A percentile compares a stretch with the other conserved stretches of the same genome.
phyloP scores from a whole-genome alignment of 306 rosid species.

The Pachyrhizus erosus region DNA sequence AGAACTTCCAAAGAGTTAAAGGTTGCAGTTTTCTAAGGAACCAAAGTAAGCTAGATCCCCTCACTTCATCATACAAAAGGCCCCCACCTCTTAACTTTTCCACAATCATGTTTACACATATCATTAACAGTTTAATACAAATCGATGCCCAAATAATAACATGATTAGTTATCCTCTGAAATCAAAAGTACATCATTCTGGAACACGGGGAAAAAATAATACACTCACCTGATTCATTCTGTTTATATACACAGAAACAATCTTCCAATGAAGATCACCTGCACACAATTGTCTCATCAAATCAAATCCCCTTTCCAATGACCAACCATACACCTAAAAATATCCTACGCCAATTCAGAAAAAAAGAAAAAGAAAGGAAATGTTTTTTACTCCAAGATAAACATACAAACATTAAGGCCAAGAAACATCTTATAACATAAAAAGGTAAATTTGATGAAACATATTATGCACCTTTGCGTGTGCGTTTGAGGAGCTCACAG shows the following conservation, averaged over 20 bases:
- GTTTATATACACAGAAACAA: constrained; percentile 88
- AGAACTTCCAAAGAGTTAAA: constrained; percentile 52
- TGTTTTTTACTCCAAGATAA: not conserved
- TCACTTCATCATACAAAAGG: constrained; percentile 49
- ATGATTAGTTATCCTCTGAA: not conserved
- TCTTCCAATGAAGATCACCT: constrained; percentile 99
- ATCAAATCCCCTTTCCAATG: not conserved
- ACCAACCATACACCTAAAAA: not conserved
- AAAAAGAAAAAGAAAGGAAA: not conserved
- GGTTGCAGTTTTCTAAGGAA: constrained; percentile 42
- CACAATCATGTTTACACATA: constrained; percentile 47
- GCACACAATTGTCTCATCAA: constrained; percentile 41
- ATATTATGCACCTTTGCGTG: constrained; percentile 69
- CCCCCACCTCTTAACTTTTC: constrained; percentile 46
- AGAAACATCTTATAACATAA: no score
- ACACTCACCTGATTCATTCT: constrained; percentile 71
- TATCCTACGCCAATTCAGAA: not conserved
- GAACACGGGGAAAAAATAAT: not conserved
- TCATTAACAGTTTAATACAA: constrained; percentile 40
- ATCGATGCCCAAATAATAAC: constrained; percentile 64
- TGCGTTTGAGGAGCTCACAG: constrained; percentile 88
- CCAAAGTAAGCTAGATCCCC: constrained; percentile 45
- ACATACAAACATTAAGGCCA: no score
- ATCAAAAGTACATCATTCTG: constrained; percentile 5
- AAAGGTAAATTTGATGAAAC: not conserved